Conservation (phyloP, 1,284 basidiomycete species). For the Cutaneotrichosporon sp. region DNA sequence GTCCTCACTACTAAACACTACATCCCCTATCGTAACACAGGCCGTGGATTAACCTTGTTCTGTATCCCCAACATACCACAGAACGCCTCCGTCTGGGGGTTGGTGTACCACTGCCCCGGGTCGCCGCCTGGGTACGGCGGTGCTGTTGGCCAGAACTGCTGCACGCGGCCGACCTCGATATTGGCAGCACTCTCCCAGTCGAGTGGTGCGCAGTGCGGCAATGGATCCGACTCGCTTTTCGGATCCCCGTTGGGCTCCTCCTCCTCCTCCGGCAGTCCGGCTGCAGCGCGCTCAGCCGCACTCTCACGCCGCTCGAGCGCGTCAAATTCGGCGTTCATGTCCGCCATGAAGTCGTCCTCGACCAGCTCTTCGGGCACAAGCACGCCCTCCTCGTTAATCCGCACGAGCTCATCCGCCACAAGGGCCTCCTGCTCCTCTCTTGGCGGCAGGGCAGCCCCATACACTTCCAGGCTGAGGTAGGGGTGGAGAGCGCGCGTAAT, state of each 20-base stretch:
- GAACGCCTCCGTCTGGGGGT: slow-evolving; percentile 87
- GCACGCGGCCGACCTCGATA: slow-evolving; percentile 61
- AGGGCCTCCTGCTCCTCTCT: slow-evolving; percentile 63
- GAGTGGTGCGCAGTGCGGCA: slow-evolving; percentile 11
- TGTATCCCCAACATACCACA: slow-evolving; percentile 73
- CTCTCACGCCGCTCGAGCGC: neutral
- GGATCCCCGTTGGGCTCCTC: neutral
- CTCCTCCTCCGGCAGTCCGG: neutral
- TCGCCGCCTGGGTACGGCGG: slow-evolving; percentile 59
- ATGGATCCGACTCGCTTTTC: neutral
- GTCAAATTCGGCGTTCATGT: slow-evolving; percentile 5
- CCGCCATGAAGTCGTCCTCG: slow-evolving; percentile 10
- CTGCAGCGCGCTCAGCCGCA: neutral
- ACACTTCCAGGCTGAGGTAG: slow-evolving; percentile 63
- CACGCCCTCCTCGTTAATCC: slow-evolving; percentile 59
- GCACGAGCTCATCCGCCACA: slow-evolving; percentile 64
- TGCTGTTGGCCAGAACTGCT: slow-evolving; percentile 72
- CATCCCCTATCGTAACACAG: slow-evolving; percentile 16
- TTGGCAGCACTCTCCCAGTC: slow-evolving; percentile 37
- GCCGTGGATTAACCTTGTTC: slow-evolving; percentile 70
- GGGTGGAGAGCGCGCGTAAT: slow-evolving; percentile 83
- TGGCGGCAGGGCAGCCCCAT: slow-evolving; percentile 58
- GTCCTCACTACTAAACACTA: neutral
- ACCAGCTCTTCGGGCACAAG: slow-evolving; percentile 30
- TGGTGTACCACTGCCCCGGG: slow-evolving; percentile 67